phyloP scores from a whole-genome alignment of 106 monocot genomes.

The Dendrobium officinale region DNA sequence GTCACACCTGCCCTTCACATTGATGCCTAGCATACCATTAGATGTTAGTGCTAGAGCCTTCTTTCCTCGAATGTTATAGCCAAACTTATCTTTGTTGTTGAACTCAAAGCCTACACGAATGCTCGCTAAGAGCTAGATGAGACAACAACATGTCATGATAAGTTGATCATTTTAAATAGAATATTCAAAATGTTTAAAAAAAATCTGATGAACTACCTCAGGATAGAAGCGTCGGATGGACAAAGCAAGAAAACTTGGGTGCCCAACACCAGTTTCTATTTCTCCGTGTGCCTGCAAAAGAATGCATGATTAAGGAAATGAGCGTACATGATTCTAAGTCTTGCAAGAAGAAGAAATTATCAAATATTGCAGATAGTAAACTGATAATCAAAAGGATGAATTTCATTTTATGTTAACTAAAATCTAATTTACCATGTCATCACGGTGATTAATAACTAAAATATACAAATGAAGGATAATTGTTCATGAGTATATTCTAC shows the following conservation, averaged over 20 bases:
- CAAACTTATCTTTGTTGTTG: constrained; percentile 26
- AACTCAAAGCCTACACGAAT: constrained; percentile 46
- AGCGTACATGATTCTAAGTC: not conserved
- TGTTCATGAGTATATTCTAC: not conserved
- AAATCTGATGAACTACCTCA: constrained; percentile 21
- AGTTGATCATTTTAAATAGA: not conserved
- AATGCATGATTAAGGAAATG: not conserved
- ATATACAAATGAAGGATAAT: not conserved
- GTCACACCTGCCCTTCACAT: constrained; percentile 68
- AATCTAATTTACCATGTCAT: not conserved
- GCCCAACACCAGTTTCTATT: constrained; percentile 48
- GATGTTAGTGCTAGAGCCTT: constrained; percentile 52
- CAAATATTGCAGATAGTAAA: not conserved
- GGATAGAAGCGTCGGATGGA: constrained; percentile 60
- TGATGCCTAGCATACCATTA: constrained; percentile 36
- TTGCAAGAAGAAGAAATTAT: not conserved
- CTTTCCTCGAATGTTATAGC: constrained; percentile 66
- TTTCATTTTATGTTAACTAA: not conserved
- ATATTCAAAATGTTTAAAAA: not conserved
- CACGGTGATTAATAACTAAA: not conserved
- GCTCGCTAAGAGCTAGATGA: constrained; percentile 49
- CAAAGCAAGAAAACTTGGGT: constrained; percentile 54
- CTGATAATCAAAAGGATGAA: not conserved
- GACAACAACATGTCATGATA: not conserved
- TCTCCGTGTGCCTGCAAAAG: constrained; percentile 74